These are phyloP conservation scores for Cubamyces sp. DNA, from an alignment of 768 basidiomycete species.

Conservation along the genomic window DNA sequence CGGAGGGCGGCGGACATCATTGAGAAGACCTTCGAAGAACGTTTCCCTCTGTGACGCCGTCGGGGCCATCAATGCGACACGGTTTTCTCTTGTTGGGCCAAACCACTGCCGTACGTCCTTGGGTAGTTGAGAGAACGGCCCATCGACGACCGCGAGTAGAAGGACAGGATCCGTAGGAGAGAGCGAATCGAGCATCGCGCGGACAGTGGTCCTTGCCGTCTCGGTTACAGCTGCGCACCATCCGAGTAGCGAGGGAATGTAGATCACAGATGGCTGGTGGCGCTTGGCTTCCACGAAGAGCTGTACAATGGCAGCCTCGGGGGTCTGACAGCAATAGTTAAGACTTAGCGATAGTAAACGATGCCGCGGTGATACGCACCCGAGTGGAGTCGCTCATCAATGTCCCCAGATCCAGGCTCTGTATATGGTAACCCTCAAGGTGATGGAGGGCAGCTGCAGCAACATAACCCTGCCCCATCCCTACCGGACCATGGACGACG, in stretches of 20 bases:
- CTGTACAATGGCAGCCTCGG: constrained; percentile 92
- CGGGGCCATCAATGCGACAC: constrained; percentile 65
- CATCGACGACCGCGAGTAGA: constrained; percentile 87
- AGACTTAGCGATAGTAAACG: not conserved
- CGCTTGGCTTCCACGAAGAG: constrained; percentile 96
- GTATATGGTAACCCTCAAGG: constrained; percentile 94
- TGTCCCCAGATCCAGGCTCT: constrained; percentile 89
- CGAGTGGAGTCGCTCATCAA: constrained; percentile 88
- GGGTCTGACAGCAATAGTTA: constrained; percentile 53
- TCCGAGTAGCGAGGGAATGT: constrained; percentile 84
- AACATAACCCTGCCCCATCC: constrained; percentile 92
- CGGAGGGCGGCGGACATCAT: constrained; percentile 74
- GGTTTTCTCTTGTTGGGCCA: constrained; percentile 73
- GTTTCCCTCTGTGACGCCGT: constrained; percentile 55
- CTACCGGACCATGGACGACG: constrained; percentile 73
- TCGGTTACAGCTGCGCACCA: constrained; percentile 90
- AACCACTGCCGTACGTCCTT: constrained; percentile 91
- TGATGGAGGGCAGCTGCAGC: constrained; percentile 92
- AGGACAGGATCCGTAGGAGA: constrained; percentile 93
- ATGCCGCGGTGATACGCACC: constrained; percentile 50
- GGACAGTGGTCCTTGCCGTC: constrained; percentile 80
- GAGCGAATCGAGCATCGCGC: constrained; percentile 89
- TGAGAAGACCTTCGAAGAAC: constrained; percentile 79
- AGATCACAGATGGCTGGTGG: constrained; percentile 94
- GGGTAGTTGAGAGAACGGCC: constrained; percentile 67